These are phyloP conservation scores for Amniculicola lignicola DNA, from an alignment of 495 filamentous ascomycete genomes.

Conservation along the genomic window DNA sequence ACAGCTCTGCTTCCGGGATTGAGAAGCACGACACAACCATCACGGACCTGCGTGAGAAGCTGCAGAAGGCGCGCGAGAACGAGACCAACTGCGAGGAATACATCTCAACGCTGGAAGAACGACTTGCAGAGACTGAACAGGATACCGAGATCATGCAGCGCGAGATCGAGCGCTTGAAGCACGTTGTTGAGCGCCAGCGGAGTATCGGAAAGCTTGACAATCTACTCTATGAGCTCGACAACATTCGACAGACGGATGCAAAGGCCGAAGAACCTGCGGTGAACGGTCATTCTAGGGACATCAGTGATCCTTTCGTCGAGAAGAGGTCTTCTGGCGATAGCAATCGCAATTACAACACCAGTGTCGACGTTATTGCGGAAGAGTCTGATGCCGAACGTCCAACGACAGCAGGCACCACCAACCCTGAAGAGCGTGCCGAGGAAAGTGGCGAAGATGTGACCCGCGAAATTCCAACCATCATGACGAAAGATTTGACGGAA, in stretches of 20 bases:
- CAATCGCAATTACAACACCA: constrained; percentile 21
- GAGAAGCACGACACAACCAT: constrained; percentile 86
- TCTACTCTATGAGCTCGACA: constrained; percentile 84
- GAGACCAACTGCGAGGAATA: constrained; percentile 90
- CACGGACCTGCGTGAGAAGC: constrained; percentile 84
- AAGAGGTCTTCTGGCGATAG: constrained; percentile 29
- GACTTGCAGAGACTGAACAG: constrained; percentile 91
- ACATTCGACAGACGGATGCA: constrained; percentile 63
- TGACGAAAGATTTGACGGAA: constrained; percentile 45
- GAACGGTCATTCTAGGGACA: constrained; percentile 38
- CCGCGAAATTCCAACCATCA: constrained; percentile 14
- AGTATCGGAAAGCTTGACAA: constrained; percentile 93
- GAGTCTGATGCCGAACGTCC: constrained; percentile 28
- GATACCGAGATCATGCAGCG: constrained; percentile 95
- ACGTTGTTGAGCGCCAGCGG: constrained; percentile 91
- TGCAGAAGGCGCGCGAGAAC: constrained; percentile 82
- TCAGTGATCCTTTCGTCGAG: constrained; percentile 35
- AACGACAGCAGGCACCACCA: constrained; percentile 19
- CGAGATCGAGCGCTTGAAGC: constrained; percentile 88
- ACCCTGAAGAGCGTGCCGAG: not conserved
- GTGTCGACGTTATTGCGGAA: constrained; percentile 32
- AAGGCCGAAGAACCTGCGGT: constrained; percentile 30
- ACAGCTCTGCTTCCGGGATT: constrained; percentile 85
- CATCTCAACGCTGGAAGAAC: constrained; percentile 96
- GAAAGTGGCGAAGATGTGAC: not conserved